Percentiles rank a stretch among this genome's conserved stretches.
phyloP scores from a whole-genome alignment of 495 filamentous ascomycete genomes.

The Lichina pygmaea region DNA sequence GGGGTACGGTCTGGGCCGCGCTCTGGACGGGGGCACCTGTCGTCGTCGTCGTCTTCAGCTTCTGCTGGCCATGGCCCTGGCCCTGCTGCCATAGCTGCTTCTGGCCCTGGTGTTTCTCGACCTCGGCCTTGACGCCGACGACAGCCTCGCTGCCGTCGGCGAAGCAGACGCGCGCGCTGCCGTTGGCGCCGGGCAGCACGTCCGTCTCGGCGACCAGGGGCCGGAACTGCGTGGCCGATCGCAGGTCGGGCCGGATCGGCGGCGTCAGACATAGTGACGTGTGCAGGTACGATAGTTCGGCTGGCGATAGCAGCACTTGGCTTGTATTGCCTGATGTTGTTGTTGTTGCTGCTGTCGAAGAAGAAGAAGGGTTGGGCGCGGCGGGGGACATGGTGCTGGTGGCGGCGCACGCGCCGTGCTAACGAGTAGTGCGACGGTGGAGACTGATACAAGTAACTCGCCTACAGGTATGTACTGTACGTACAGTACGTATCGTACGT shows the following conservation, averaged over 20 bases:
- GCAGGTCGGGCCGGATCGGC: slow-evolving; percentile 78
- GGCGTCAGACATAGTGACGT: slow-evolving; percentile 48
- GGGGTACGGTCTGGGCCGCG: not conserved
- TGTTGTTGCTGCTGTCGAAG: not conserved
- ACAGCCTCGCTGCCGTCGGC: slow-evolving; percentile 88
- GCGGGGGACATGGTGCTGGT: too few relatives aligned
- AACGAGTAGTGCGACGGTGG: too few relatives aligned
- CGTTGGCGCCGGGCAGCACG: slow-evolving; percentile 71
- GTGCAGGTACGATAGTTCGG: slow-evolving; percentile 90
- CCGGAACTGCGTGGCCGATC: slow-evolving; percentile 64
- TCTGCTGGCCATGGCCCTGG: slow-evolving; percentile 8
- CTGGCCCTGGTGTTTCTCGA: slow-evolving; percentile 26
- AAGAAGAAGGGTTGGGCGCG: too few relatives aligned
- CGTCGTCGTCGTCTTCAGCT: slow-evolving; percentile 9
- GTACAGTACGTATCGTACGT: too few relatives aligned
- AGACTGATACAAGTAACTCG: too few relatives aligned
- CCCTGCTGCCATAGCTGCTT: slow-evolving; percentile 1
- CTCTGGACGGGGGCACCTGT: not conserved
- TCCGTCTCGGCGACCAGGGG: slow-evolving; percentile 70
- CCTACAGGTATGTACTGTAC: too few relatives aligned
- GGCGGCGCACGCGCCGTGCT: too few relatives aligned
- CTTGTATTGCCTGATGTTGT: not conserved
- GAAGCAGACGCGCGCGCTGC: slow-evolving; percentile 78
- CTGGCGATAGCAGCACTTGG: slow-evolving; percentile 47
- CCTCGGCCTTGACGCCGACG: slow-evolving; percentile 82